Evolutionary conservation across 179 eudicot genomes (phyloP), one percentile per base, ranked within the genome.

Genomic region (Pouteria campechiana): DNA sequence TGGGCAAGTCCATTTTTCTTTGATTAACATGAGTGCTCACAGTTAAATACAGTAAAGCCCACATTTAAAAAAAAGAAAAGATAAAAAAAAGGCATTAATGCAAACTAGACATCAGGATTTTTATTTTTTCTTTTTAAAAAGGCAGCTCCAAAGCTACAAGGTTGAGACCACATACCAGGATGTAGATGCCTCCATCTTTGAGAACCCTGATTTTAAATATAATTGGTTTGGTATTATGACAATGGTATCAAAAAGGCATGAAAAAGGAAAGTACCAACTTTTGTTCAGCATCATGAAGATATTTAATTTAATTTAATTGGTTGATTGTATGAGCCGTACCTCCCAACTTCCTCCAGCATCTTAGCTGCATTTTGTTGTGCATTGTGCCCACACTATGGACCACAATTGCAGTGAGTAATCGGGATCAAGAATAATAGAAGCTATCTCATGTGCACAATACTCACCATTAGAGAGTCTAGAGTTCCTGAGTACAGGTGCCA

Each of bases 161-260:
- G 32, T 16, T 17, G 55, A 47, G 44, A 39, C 34, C 13, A 40
- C 30, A 69, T 87, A 87, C 96, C 90, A 87, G 72, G 53, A 83
- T 74, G 58, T 87, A 87, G 36, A 77, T 67, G 59, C 96, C 96
- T 50, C 68, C 66, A 40, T 83, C 83, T 77, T 83, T 79, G 63
- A 83, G 94, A 43, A 83, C 96, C 96, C 96, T 87, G 74, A 67
- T n/a, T n/a, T n/a, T n/a, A n/a, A n/a, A n/a, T n/a, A n/a, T n/a
- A n/a, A n/a, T n/a, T n/a, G n/a, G n/a, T n/a, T n/a, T n/a, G n/a
- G n/a, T n/a, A n/a, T n/a, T n/a, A n/a, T n/a, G n/a, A n/a, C n/a
- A n/a, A n/a, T n/a, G n/a, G n/a, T n/a, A 70, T 72, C 60, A 63
- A 72, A 64, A 57, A 54, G 43, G 60, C 14, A 28, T 20, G 32